Base-by-base conservation (phyloP, 1,139 yeast genomes). In the Geotrichum australiense region DNA sequence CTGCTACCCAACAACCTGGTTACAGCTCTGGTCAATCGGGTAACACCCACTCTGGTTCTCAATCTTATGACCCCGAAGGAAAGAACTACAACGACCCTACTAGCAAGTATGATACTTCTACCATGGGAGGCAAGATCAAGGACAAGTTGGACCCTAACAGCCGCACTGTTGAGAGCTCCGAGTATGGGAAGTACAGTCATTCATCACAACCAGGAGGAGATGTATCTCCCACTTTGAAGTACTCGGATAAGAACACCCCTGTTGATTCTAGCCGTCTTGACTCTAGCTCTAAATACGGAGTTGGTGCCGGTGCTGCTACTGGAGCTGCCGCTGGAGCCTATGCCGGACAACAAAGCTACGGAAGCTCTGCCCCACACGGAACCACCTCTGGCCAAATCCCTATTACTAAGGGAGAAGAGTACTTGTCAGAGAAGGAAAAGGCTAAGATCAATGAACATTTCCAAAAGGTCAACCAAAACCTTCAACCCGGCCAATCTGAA, bases 291-390 rank as follows among this genome's bases (percentile, higher is more conserved):
- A 15, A 11, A 10, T 12, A 31, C 21, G 28, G 36, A 3, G 36
- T 23, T 21, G 12, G 43, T 5, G 29, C 44, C 11, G 41, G 35
- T 12, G 37, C 38, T 14, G 42, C 35, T 27, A 20, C 35, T 6
- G 44, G 42, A 14, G 34, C 35, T 16, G 36, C 40, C 22, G 35
- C 40, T 30, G 43, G 31, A 34, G 37, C 45, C n/a, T 45, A 40
- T 8, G 24, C 30, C 23, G 36, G 41, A 33, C 27, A 26, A 19
- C 32, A 34, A 26, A 36, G 15, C 12, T 11, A 26, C 37, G 16
- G 35, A 25, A 15, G 18, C 31, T 20, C 37, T 10, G 43, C 40
- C 14, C 29, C 32, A 10, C 33, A 37, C 30, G 32, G 20, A 29
- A 6, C 32, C n/a, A 31, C 33, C 3, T 22, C 15, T 26, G 30